Evolutionary conservation across 2,329 filamentous ascomycete species (phyloP).

Genomic region (Pestalotiopsis sp.): DNA sequence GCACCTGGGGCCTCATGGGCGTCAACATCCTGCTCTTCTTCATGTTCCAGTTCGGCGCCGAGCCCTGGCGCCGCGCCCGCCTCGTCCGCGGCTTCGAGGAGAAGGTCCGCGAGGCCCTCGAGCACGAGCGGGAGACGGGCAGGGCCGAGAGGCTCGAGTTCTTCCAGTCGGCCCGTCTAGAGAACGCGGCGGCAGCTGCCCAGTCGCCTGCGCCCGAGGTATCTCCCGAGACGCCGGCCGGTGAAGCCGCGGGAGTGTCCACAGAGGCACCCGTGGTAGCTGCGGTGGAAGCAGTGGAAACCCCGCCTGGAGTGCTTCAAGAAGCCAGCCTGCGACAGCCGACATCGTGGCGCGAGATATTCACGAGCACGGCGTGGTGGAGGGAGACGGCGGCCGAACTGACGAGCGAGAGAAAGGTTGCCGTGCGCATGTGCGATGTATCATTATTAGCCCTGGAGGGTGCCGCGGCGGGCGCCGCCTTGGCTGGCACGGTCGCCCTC

Average conservation of each 20-base stretch:
- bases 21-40: constrained; percentile 90
- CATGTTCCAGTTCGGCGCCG: constrained; percentile 82
- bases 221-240: not conserved
- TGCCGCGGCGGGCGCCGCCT: constrained; percentile 63
- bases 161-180: constrained; percentile 24
- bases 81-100: constrained; percentile 84
- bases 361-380: constrained; percentile 47
- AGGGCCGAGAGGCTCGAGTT: constrained; percentile 40
- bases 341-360: constrained; percentile 42
- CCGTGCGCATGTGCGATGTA: constrained; percentile 68
- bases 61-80: constrained; percentile 84
- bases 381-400: constrained; percentile 56
- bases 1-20: constrained; percentile 97
- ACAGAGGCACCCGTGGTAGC: constrained; percentile 12
- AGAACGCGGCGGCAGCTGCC: constrained; percentile 36
- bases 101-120: constrained; percentile 69
- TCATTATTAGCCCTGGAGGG: constrained; percentile 71
- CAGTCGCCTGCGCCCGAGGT: not conserved
- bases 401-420: constrained; percentile 65
- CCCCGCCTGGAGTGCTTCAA: constrained; percentile 14
- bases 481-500: constrained; percentile 57
- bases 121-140: constrained; percentile 63
- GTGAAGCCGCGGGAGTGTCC: not conserved
- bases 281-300: constrained; percentile 19
- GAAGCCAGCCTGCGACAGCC: constrained; percentile 11